A percentile compares a stretch with the other conserved stretches of the same genome.
phyloP scores from a whole-genome alignment of 148 eudicot genomes.

The Polygonum aviculare region DNA sequence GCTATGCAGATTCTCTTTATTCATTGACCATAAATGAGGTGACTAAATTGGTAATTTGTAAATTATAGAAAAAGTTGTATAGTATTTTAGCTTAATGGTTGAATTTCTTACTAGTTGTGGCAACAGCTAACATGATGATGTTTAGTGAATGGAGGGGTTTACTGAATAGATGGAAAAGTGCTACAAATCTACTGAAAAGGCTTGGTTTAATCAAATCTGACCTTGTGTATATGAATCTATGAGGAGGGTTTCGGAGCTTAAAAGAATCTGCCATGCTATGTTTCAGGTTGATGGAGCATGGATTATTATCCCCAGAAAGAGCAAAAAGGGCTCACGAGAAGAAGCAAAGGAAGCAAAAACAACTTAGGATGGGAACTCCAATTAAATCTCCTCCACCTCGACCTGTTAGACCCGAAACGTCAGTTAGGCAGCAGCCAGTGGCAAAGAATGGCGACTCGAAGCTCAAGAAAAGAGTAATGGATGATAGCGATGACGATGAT shows the following conservation, averaged over 20 bases:
- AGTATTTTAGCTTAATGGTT: too few species aligned
- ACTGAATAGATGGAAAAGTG: background rate
- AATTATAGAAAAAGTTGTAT: too few species aligned
- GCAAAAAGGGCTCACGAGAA: slow-evolving; percentile 78
- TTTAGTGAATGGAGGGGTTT: too few species aligned
- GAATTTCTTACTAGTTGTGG: too few species aligned
- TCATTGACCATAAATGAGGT: too few species aligned
- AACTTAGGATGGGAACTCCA: slow-evolving; percentile 56
- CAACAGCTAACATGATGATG: too few species aligned
- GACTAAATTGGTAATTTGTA: too few species aligned
- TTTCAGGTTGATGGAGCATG: slow-evolving; percentile 93
- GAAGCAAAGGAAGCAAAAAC: slow-evolving; percentile 82
- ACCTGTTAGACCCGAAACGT: slow-evolving; percentile 45
- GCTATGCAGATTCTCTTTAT: too few species aligned
- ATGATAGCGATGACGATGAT: slow-evolving; percentile 51
- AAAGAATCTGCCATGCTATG: background rate
- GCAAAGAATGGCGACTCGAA: slow-evolving; percentile 55
- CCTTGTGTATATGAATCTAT: too few species aligned
- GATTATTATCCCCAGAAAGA: slow-evolving; percentile 65
- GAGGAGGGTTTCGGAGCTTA: background rate
- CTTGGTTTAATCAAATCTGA: background rate
- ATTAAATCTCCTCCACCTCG: slow-evolving; percentile 36
- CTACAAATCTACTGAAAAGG: background rate
- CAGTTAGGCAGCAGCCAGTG: slow-evolving; percentile 34
- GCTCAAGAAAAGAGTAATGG: slow-evolving; percentile 43